Percentiles rank a stretch among this genome's conserved stretches.
Evolutionary conservation across 441 rosid genomes (phyloP).

Genomic region (Bocquillonia castaneifolia): DNA sequence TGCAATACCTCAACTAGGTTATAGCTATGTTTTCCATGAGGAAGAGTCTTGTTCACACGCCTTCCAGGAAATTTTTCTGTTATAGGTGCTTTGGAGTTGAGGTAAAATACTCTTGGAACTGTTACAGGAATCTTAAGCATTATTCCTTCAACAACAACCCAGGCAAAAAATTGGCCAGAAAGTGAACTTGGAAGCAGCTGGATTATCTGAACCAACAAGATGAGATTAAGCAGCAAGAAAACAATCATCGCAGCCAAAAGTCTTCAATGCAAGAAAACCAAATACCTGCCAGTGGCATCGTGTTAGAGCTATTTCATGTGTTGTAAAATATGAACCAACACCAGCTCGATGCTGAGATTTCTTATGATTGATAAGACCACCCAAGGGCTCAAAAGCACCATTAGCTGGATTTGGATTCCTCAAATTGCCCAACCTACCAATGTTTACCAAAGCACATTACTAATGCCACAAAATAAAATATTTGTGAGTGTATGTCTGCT

Average conservation of each 20-base stretch:
- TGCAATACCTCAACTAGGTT: conserved; percentile 76
- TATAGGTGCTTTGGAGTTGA: conserved; percentile 63
- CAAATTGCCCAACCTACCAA: conserved; percentile 58
- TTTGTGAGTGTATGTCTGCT: too few relatives aligned
- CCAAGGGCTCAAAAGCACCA: conserved; percentile 30
- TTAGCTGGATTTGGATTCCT: conserved; percentile 35
- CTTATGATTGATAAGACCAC: conserved; percentile 34
- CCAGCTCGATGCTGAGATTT: conserved; percentile 48
- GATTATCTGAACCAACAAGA: conserved; percentile 57
- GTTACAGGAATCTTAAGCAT: conserved; percentile 87
- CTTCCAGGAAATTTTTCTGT: conserved; percentile 80
- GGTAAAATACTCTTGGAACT: conserved; percentile 77
- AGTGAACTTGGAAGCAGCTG: conserved; percentile 71
- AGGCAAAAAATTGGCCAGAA: conserved; percentile 65
- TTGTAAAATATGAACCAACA: conserved; percentile 78
- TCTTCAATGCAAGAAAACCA: conserved; percentile 16
- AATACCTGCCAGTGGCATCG: conserved; percentile 85
- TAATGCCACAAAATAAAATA: conserved; percentile 5
- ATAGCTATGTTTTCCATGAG: conserved; percentile 74
- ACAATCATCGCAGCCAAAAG: conserved; percentile 17
- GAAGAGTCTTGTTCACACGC: conserved; percentile 78
- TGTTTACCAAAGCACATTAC: conserved; percentile 20
- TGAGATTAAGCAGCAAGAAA: conserved; percentile 26
- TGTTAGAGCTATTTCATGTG: conserved; percentile 77
- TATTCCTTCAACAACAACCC: conserved; percentile 90